phyloP scores from a whole-genome alignment of 305 asterid genomes.

The Striga hermonthica region DNA sequence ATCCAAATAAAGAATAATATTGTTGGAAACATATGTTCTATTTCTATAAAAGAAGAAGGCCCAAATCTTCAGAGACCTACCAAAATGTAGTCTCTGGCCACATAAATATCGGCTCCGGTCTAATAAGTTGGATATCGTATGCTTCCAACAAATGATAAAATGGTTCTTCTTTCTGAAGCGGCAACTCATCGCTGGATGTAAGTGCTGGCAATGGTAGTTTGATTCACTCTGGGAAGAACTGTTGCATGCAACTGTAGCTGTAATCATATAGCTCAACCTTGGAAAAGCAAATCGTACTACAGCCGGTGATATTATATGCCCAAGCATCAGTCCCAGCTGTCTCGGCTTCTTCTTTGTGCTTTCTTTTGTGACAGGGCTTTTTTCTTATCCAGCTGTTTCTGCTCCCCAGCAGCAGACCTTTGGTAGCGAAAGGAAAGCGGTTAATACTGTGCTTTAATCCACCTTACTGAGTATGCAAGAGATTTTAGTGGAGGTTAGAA shows the following conservation, averaged over 20 bases:
- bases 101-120: background rate
- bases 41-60: background rate
- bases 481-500: background rate
- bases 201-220: too few relatives aligned
- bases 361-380: constrained; percentile 79
- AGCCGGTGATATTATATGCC: background rate
- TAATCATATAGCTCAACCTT: constrained; percentile 5
- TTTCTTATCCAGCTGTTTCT: constrained; percentile 67
- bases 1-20: too few relatives aligned
- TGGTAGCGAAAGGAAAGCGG: background rate
- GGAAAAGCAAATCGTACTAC: constrained; percentile 11
- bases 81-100: constrained; percentile 3
- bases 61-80: constrained; percentile 1
- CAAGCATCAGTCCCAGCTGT: constrained; percentile 56
- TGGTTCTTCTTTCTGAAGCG: constrained; percentile 23
- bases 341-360: constrained; percentile 61
- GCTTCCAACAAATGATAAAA: background rate
- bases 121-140: background rate
- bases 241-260: too few relatives aligned
- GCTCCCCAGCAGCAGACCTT: constrained; percentile 79
- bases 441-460: constrained; percentile 20
- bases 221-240: too few relatives aligned
- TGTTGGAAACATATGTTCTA: too few relatives aligned
- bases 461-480: background rate
- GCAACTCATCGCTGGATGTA: too few relatives aligned